A percentile compares a stretch with the other conserved stretches of the same genome.
Conservation (phyloP, 768 basidiomycete species). For the Amanita rimosa region DNA sequence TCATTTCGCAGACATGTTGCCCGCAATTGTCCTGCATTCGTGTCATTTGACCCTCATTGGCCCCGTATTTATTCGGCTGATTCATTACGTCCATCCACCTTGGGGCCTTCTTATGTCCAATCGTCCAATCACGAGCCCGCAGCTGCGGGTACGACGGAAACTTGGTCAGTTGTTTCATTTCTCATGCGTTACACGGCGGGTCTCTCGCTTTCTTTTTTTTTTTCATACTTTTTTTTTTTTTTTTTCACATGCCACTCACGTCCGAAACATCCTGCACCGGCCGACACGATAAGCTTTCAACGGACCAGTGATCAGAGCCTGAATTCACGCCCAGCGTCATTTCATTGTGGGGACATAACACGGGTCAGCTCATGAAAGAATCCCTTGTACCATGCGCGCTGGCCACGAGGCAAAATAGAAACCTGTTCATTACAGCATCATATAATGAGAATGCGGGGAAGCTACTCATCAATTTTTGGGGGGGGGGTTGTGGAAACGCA, state of each 20-base stretch:
- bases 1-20: background rate
- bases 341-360: background rate
- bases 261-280: background rate
- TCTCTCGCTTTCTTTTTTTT: no score
- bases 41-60: background rate
- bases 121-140: background rate
- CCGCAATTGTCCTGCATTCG: background rate
- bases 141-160: constrained; percentile 1
- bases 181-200: background rate
- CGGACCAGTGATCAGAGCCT: constrained; percentile 1
- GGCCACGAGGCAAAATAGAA: background rate
- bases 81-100: background rate
- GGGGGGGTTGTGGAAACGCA: background rate
- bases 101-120: background rate
- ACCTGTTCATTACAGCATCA: background rate
- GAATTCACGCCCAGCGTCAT: background rate
- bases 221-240: no score
- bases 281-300: background rate
- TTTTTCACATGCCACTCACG: background rate
- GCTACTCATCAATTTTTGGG: background rate
- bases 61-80: background rate
- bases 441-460: background rate
- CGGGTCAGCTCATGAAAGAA: background rate
- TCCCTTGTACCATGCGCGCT: background rate
- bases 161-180: constrained; percentile 1